Conservation (phyloP, 441 rosid species). For the Euphorbia neoarborescens region DNA sequence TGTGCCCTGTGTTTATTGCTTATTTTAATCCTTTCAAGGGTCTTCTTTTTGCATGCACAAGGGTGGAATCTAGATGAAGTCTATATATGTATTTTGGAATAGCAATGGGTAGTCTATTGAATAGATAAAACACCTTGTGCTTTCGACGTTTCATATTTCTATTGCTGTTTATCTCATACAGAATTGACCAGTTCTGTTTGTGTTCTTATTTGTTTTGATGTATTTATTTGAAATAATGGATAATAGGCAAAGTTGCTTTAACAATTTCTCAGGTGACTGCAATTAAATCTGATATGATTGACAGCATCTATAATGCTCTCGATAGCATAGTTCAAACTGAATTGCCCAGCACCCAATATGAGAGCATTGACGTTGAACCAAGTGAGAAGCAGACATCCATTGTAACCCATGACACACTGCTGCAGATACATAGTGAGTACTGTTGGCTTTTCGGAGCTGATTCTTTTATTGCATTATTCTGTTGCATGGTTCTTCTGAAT, state of each 20-base stretch:
- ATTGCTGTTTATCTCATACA: background rate
- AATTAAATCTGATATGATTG: slow-evolving; percentile 73
- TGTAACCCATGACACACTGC: slow-evolving; percentile 14
- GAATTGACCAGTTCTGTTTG: background rate
- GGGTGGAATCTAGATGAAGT: background rate
- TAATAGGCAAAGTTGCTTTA: slow-evolving; percentile 9
- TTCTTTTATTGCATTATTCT: slow-evolving; percentile 5
- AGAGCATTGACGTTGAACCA: slow-evolving; percentile 48
- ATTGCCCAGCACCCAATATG: slow-evolving; percentile 28
- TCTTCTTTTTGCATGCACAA: background rate
- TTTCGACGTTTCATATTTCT: background rate
- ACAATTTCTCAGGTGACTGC: slow-evolving; percentile 57
- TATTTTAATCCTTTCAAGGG: background rate
- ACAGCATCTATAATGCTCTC: slow-evolving; percentile 73
- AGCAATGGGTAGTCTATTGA: background rate
- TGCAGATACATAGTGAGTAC: slow-evolving; percentile 32
- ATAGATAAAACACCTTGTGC: background rate
- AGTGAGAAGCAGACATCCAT: slow-evolving; percentile 30
- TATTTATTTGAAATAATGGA: slow-evolving; percentile 2
- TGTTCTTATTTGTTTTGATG: slow-evolving; percentile 5
- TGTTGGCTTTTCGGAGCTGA: slow-evolving; percentile 2
- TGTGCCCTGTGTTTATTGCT: background rate
- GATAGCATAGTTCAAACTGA: slow-evolving; percentile 44
- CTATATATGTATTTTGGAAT: background rate
- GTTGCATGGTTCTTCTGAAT: slow-evolving; percentile 2